Evolutionary conservation across 2,329 filamentous ascomycete species (phyloP).

Genomic region (Cladosporium halotolerans): DNA sequence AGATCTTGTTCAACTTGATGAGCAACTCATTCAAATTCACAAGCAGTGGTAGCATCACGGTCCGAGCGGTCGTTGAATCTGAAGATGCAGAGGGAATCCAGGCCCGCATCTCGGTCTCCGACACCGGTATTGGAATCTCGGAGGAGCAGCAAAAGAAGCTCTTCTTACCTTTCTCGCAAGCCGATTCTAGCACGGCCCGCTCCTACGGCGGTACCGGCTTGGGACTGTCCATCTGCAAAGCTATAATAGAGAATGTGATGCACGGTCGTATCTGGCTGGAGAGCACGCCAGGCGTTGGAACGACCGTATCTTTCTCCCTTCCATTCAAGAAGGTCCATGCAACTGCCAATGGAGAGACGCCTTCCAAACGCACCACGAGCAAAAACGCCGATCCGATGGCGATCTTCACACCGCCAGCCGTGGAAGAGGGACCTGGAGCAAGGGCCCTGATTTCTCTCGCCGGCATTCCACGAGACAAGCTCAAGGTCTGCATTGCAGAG

Average conservation of each 20-base stretch:
- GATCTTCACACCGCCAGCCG: slow-evolving; percentile 47
- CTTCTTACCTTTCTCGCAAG: slow-evolving; percentile 89
- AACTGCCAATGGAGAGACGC: slow-evolving; percentile 31
- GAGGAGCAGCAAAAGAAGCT: slow-evolving; percentile 75
- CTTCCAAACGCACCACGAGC: slow-evolving; percentile 12
- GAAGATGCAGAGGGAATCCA: slow-evolving; percentile 66
- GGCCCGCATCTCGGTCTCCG: slow-evolving; percentile 77
- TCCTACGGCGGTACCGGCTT: slow-evolving; percentile 90
- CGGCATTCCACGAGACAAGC: slow-evolving; percentile 65
- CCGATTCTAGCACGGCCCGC: slow-evolving; percentile 80
- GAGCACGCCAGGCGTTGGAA: slow-evolving; percentile 66
- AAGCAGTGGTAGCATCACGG: slow-evolving; percentile 75
- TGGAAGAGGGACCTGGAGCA: slow-evolving; percentile 31
- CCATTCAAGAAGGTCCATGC: slow-evolving; percentile 74
- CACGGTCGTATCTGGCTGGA: slow-evolving; percentile 77
- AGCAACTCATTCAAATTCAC: slow-evolving; percentile 95
- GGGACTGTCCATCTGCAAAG: slow-evolving; percentile 90
- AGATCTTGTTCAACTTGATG: slow-evolving; percentile 68
- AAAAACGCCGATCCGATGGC: slow-evolving; percentile 49
- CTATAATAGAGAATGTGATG: slow-evolving; percentile 87
- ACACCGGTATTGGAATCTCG: slow-evolving; percentile 88
- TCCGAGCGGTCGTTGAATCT: slow-evolving; percentile 65
- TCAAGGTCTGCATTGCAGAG: slow-evolving; percentile 88
- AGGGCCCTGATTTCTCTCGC: slow-evolving; percentile 56
- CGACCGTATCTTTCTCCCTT: slow-evolving; percentile 70